Percentiles rank a stretch among this genome's conserved stretches.
These are phyloP conservation scores for Aspergillus ostianus DNA, from an alignment of 495 filamentous ascomycete species.

Conservation along the genomic window DNA sequence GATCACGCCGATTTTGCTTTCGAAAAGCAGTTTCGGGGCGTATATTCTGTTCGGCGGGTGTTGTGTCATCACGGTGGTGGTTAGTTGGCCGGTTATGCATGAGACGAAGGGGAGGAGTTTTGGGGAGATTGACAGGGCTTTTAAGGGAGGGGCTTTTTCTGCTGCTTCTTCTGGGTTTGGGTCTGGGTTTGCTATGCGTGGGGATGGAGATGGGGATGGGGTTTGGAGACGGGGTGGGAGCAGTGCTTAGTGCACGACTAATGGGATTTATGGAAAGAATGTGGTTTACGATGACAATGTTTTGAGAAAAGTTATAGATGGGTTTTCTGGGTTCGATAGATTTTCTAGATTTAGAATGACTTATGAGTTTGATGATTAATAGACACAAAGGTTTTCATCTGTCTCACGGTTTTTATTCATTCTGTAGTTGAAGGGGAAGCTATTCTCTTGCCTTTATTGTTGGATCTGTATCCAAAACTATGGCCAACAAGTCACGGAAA, in stretches of 20 bases:
- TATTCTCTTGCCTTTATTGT: not conserved
- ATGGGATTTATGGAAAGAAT: not conserved
- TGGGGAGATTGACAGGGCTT: conserved; percentile 54
- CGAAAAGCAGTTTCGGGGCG: conserved; percentile 48
- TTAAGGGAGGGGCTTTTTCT: conserved; percentile 18
- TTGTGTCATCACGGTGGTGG: conserved; percentile 42
- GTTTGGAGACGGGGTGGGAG: not conserved
- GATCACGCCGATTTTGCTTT: conserved; percentile 59
- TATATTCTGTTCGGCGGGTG: conserved; percentile 59
- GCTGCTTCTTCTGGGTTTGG: too few species aligned
- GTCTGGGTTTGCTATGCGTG: too few species aligned
- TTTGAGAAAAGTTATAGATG: not conserved
- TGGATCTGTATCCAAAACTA: too few species aligned
- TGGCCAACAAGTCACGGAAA: too few species aligned
- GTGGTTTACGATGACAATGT: not conserved
- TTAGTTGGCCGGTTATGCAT: conserved; percentile 53
- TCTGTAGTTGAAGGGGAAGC: not conserved
- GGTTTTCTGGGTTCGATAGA: not conserved
- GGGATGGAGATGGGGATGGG: too few species aligned
- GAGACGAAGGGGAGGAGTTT: conserved; percentile 55
- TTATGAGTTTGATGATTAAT: not conserved
- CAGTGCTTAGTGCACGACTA: not conserved
- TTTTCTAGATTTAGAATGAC: too few species aligned
- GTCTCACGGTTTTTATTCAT: conserved; percentile 21
- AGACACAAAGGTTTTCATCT: not conserved